phyloP scores from a whole-genome alignment of 805 yeast genomes.

The Ogataea philodendri region DNA sequence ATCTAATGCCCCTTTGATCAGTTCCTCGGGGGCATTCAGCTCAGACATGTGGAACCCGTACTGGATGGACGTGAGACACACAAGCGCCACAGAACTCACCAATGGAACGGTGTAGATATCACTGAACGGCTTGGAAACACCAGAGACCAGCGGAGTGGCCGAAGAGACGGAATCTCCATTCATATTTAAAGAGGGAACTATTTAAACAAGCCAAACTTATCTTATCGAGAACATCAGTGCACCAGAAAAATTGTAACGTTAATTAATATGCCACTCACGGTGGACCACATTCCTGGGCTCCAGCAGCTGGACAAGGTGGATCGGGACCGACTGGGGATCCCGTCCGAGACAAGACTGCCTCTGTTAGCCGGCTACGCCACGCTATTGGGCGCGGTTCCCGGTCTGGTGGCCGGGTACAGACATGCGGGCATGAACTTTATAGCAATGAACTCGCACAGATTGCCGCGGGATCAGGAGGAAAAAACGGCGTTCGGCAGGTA shows the following conservation, averaged over 20 bases:
- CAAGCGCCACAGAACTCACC: slow-evolving; percentile 48
- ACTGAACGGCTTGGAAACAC: too few relatives aligned
- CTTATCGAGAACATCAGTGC: slow-evolving; percentile 7
- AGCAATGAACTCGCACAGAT: slow-evolving; percentile 78
- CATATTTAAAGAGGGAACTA: slow-evolving; percentile 1
- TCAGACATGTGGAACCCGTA: slow-evolving; percentile 96
- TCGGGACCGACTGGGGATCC: slow-evolving; percentile 52
- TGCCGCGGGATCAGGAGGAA: slow-evolving; percentile 69
- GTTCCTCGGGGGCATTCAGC: slow-evolving; percentile 81
- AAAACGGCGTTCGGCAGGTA: too few relatives aligned
- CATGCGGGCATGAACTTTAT: slow-evolving; percentile 56
- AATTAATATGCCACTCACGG: slow-evolving; percentile 1
- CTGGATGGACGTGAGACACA: slow-evolving; percentile 78
- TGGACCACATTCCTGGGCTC: neutral
- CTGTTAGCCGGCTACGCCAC: slow-evolving; percentile 40
- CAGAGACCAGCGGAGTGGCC: slow-evolving; percentile 2
- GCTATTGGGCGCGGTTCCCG: slow-evolving; percentile 48
- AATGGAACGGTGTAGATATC: slow-evolving; percentile 30
- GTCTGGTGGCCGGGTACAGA: slow-evolving; percentile 59
- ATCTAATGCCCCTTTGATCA: slow-evolving; percentile 35
- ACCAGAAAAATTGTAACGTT: too few relatives aligned
- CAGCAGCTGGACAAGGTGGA: too few relatives aligned
- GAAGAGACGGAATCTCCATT: neutral
- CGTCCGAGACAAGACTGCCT: slow-evolving; percentile 45
- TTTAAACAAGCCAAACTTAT: neutral